Base-by-base conservation (phyloP, 1,284 basidiomycete genomes). In the Leccinum angustisporum region DNA sequence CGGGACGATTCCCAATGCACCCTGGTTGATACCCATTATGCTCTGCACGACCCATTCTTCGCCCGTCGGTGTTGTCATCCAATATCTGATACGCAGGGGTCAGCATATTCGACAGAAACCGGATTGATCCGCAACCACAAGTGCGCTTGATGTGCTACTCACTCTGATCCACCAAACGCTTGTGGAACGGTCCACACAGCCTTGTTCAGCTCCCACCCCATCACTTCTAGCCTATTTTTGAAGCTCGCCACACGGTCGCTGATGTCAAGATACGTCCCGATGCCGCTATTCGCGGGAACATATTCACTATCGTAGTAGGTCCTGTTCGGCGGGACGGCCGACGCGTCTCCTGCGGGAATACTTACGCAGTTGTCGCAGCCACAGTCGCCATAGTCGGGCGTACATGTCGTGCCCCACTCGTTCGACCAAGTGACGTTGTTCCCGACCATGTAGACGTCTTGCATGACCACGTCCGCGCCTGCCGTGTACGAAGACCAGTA, bases 121-220 rank as follows among this genome's bases (percentile, higher is more conserved):
- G 43, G 8, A 16, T 18, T 43, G 40, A 50, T 50, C 48, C 7
- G 13, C 11, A 50, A 16, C 13, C 14, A 27, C 21, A 10, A 46
- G 18, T 9, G 10, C 10, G 56, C 36, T 16, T 31, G 10, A 56
- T 18, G 31, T 25, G 25, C 34, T 0, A 75, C 86, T 71, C 56
- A 90, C 86, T 80, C 77, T 25, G 21, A 16, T 2, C 78, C 80
- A 11, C 89, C 89, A 71, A 92, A 92, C 0, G 82, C 90, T 72
- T 92, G 90, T 0, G 90, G 88, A 0, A 91, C 90, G 2, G 85
- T 84, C 90, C 90, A 92, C 2, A 91, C 80, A 1, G 84, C 79
- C 68, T 75, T 75, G 48, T 63, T 72, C 6, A 67, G 76, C 59
- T 85, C 85, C 83, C 87, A 86, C 1, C 88, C 88, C 60, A 86